A percentile compares a stretch with the other conserved stretches of the same genome.
Conservation (phyloP, 169 alveolate species). For the Sarcocystis neurona region DNA sequence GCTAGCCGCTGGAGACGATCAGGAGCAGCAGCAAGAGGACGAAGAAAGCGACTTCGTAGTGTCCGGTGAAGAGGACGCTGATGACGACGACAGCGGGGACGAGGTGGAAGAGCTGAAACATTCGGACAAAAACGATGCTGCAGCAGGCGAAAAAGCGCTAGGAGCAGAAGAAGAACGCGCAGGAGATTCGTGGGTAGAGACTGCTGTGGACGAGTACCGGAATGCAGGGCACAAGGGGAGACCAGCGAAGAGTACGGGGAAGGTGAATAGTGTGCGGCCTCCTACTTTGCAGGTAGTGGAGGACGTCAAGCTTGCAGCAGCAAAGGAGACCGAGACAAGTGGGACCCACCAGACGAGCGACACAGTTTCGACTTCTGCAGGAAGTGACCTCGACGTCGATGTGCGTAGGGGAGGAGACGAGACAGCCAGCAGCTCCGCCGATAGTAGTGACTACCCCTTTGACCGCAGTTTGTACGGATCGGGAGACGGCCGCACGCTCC, state of each 20-base stretch:
- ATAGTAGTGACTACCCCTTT: not conserved
- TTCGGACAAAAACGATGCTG: not conserved
- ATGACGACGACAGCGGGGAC: not conserved
- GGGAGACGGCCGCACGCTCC: conserved; percentile 10
- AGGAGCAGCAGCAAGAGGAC: too few species aligned
- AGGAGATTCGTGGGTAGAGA: not conserved
- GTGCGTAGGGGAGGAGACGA: not conserved
- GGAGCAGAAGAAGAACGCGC: not conserved
- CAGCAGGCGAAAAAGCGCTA: not conserved
- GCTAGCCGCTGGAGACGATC: too few species aligned
- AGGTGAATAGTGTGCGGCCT: not conserved
- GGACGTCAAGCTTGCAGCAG: not conserved
- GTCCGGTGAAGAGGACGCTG: not conserved
- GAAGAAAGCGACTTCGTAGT: too few species aligned
- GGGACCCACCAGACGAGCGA: not conserved
- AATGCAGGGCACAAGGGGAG: not conserved
- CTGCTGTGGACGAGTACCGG: not conserved
- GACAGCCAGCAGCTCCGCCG: not conserved
- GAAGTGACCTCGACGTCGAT: not conserved
- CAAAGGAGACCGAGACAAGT: not conserved
- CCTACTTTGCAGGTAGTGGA: not conserved
- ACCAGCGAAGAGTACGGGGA: not conserved
- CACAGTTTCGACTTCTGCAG: not conserved
- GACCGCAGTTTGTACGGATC: not conserved
- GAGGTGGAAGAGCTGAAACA: not conserved